phyloP scores from a whole-genome alignment of 768 basidiomycete species.

The Tricholoma flavovirens region DNA sequence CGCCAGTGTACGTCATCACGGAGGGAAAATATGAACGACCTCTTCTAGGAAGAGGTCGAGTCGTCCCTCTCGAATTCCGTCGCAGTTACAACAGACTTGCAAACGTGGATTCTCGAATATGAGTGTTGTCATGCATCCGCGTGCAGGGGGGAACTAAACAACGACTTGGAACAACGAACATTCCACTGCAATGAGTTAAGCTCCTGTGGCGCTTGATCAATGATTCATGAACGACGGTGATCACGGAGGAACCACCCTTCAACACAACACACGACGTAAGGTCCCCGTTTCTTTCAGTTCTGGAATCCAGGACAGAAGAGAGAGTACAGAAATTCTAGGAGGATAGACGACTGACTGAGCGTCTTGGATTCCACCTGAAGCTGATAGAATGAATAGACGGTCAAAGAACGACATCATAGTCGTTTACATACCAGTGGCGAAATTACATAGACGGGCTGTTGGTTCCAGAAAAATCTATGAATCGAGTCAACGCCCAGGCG shows the following conservation, averaged over 20 bases:
- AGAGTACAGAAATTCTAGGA: no score
- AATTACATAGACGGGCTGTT: not conserved
- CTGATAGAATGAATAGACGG: not conserved
- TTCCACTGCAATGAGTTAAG: not conserved
- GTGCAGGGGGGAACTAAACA: no score
- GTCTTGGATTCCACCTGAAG: no score
- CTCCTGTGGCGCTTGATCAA: not conserved
- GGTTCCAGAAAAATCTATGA: not conserved
- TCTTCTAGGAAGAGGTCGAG: no score
- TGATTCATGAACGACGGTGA: not conserved
- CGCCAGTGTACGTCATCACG: no score
- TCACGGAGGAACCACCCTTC: not conserved
- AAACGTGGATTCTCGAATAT: no score
- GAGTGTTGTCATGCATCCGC: no score
- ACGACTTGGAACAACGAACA: no score
- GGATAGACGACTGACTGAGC: no score
- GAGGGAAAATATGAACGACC: no score
- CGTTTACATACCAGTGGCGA: not conserved
- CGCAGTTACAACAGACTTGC: no score
- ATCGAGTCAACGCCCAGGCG: not conserved
- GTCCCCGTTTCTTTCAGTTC: not conserved
- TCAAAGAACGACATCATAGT: not conserved
- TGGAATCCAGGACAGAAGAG: not conserved
- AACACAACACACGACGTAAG: not conserved
- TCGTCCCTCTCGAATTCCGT: no score